Evolutionary conservation across 768 basidiomycete species (phyloP).

Genomic region (Macrolepiota dolichaula): DNA sequence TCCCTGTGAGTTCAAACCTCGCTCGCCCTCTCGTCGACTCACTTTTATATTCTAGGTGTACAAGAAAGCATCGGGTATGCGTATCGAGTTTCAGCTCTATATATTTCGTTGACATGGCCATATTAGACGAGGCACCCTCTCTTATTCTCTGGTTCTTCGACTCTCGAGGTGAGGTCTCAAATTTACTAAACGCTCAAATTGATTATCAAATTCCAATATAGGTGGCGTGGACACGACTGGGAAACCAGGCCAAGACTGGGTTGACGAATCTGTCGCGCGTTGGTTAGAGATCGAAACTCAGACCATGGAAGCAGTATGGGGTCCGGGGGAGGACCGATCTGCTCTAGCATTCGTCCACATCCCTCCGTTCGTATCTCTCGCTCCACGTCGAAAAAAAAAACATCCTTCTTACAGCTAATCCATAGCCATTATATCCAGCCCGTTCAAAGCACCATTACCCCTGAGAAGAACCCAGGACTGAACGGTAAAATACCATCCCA

Average conservation of each 20-base stretch:
- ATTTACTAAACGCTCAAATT: background rate
- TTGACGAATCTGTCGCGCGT: conserved; percentile 54
- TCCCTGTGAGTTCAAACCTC: conserved; percentile 46
- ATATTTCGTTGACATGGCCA: conserved; percentile 12
- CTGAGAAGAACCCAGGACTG: conserved; percentile 37
- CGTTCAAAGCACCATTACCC: conserved; percentile 32
- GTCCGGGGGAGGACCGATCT: conserved; percentile 45
- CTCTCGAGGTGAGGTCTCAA: conserved; percentile 48
- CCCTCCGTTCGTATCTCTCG: conserved; percentile 50
- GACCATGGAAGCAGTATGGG: conserved; percentile 58
- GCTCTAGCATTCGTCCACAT: conserved; percentile 75
- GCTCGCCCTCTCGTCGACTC: background rate
- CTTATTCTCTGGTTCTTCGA: conserved; percentile 79
- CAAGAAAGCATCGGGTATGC: conserved; percentile 27
- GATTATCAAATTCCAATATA: conserved; percentile 14
- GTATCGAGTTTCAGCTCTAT: conserved; percentile 12
- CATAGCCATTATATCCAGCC: conserved; percentile 33
- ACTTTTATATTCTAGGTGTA: conserved; percentile 32
- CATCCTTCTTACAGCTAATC: too few species aligned
- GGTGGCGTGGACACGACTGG: conserved; percentile 49
- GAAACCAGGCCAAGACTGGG: conserved; percentile 57
- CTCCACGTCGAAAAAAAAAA: too few species aligned
- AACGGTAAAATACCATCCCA: too few species aligned
- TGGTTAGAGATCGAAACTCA: conserved; percentile 58
- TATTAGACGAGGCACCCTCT: conserved; percentile 36